These are phyloP conservation scores for Pezicula radicicola DNA, from an alignment of 2,329 filamentous ascomycete species.

Conservation along the genomic window DNA sequence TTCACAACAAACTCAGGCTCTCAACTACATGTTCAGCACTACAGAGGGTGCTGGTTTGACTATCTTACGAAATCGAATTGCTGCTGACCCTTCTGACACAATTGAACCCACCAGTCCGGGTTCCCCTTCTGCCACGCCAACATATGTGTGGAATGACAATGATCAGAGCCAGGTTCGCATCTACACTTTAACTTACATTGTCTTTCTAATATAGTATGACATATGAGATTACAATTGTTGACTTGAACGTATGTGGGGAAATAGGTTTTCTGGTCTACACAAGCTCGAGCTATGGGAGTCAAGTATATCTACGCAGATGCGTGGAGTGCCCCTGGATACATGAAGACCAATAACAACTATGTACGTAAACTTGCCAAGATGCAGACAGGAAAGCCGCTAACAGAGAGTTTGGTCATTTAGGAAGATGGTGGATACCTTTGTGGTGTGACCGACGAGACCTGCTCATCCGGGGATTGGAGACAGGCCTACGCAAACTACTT, in stretches of 20 bases:
- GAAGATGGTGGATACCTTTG: slow-evolving; percentile 42
- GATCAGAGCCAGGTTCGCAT: slow-evolving; percentile 50
- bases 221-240: no score
- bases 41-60: slow-evolving; percentile 44
- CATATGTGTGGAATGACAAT: slow-evolving; percentile 43
- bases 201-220: no score
- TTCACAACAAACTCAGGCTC: slow-evolving; percentile 30
- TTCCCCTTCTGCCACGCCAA: slow-evolving; percentile 34
- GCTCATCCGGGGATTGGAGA: slow-evolving; percentile 41
- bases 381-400: no score
- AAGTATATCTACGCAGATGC: slow-evolving; percentile 46
- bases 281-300: slow-evolving; percentile 39
- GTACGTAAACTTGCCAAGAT: no score
- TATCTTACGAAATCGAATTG: slow-evolving; percentile 48
- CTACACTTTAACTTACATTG: no score
- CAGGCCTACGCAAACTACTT: slow-evolving; percentile 47
- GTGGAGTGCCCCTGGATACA: slow-evolving; percentile 48
- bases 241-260: no score
- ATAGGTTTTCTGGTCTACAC: slow-evolving; percentile 30
- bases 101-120: slow-evolving; percentile 44
- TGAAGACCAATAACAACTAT: slow-evolving; percentile 42
- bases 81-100: slow-evolving; percentile 30
- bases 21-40: slow-evolving; percentile 44
- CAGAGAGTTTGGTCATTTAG: slow-evolving; percentile 24
- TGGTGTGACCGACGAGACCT: slow-evolving; percentile 37